Conservation (phyloP, 805 yeast species). For the Myxozyma kluyveri region DNA sequence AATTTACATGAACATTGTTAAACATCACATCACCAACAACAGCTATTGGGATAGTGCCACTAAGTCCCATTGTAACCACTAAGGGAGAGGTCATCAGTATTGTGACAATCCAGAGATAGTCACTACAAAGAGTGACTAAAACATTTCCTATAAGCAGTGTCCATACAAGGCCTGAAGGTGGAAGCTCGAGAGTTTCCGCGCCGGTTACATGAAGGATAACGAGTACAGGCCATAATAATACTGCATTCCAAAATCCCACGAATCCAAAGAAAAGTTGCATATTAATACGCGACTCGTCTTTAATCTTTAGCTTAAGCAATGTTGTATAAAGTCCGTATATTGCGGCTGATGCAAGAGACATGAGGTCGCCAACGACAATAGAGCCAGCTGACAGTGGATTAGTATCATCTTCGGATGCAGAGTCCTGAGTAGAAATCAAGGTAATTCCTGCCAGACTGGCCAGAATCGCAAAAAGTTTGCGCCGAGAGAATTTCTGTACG, state of each 20-base stretch:
- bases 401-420: constrained; percentile 37
- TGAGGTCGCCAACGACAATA: constrained; percentile 63
- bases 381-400: constrained; percentile 25
- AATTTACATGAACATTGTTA: constrained; percentile 59
- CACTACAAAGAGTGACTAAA: constrained; percentile 76
- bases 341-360: constrained; percentile 83
- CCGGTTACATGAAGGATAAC: constrained; percentile 61
- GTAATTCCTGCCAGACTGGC: constrained; percentile 76
- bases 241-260: constrained; percentile 79
- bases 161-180: constrained; percentile 53
- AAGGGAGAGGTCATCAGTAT: constrained; percentile 90
- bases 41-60: constrained; percentile 91
- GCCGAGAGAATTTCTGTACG: constrained; percentile 63
- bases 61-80: constrained; percentile 91
- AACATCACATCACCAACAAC: constrained; percentile 84
- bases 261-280: constrained; percentile 91
- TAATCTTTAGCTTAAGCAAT: constrained; percentile 67
- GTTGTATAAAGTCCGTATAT: constrained; percentile 91
- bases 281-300: constrained; percentile 71
- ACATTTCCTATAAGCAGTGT: constrained; percentile 62
- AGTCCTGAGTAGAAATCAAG: constrained; percentile 71
- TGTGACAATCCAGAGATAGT: constrained; percentile 94
- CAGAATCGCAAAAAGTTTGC: constrained; percentile 67
- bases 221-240: constrained; percentile 80
- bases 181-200: constrained; percentile 70